A percentile compares a stretch with the other conserved stretches of the same genome.
Conservation (phyloP, 1,284 basidiomycete genomes). For the Cutaneotrichosporon sp. region DNA sequence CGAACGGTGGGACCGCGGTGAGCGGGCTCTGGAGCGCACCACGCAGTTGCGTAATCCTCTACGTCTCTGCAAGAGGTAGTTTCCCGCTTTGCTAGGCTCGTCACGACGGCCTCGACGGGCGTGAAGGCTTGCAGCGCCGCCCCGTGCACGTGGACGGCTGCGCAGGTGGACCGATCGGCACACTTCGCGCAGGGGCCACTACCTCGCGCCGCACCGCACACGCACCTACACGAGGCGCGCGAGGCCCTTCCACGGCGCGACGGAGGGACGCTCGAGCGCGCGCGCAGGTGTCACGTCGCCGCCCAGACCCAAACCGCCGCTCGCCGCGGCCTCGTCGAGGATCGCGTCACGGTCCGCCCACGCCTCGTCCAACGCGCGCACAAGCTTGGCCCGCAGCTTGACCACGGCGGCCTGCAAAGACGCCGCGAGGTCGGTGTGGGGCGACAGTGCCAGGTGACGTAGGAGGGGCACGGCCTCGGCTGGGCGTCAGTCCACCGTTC, state of each 20-base stretch:
- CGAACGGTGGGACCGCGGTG: no score
- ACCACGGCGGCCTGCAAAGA: constrained; percentile 33
- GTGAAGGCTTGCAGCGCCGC: no score
- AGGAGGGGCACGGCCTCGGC: constrained; percentile 38
- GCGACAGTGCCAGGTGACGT: constrained; percentile 35
- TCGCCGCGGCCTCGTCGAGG: constrained; percentile 27
- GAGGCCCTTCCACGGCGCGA: constrained; percentile 37
- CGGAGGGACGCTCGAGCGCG: constrained; percentile 25
- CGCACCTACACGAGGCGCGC: constrained; percentile 21
- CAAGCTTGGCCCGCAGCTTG: constrained; percentile 29
- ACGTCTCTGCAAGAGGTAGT: no score
- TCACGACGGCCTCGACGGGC: no score
- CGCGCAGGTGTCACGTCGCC: constrained; percentile 22
- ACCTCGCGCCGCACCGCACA: not conserved
- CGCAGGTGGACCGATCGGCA: not conserved
- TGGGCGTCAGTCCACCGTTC: constrained; percentile 14
- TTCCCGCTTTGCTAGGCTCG: no score
- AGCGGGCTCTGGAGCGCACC: no score
- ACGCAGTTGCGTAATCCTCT: no score
- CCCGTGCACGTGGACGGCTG: no score
- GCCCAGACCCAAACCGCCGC: constrained; percentile 37
- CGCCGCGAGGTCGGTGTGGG: constrained; percentile 31
- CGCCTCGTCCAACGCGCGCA: constrained; percentile 29
- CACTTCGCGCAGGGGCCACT: not conserved
- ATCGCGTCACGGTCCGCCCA: constrained; percentile 38